Evolutionary conservation across 2,329 filamentous ascomycete species (phyloP), one percentile per base, ranked within the genome.

Genomic region (Fusarium armeniacum): DNA sequence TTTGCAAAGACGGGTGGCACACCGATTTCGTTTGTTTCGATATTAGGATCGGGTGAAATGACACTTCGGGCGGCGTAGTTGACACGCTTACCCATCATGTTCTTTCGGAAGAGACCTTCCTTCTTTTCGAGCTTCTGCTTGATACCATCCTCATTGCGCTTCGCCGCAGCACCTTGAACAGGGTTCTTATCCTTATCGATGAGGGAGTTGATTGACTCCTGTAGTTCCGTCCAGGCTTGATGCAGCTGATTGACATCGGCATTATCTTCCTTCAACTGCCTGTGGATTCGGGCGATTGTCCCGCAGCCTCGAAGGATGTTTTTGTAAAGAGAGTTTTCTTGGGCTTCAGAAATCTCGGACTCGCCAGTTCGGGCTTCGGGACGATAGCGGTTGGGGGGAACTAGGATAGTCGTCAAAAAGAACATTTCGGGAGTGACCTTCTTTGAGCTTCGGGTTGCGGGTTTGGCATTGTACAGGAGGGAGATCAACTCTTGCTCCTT

Each of bases 41-140:
- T 97, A 77, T 98, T 99, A 4, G 96, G 96, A 77, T 99, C 96
- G 0, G 96, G 96, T 12, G 95, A 98, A 74, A 99, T 99, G 78
- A 99, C 96, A 86, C 93, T 97, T 79, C 96, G 91, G 38, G 96
- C 96, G 51, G 96, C 96, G 78, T 96, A 98, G 80, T 99, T 98
- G 82, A 99, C 96, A 84, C 96, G 94, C 85, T 99, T 99, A 65
- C 96, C 96, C 96, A 99, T 99, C 96, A 99, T 98, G 81, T 99
- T 98, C 84, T 97, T 98, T 75, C 96, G 88, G 85, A 99, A 99
- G 32, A 99, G 86, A 70, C 96, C 96, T 77, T 99, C 97, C 82
- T 99, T 99, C 85, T 99, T 99, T 82, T 99, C 96, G 30, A 99
- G 86, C 77, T 94, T 92, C 78, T 99, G 96, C 82, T 99, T 99